Conservation (phyloP, 2,329 filamentous ascomycete genomes). For the Leptoxyphium fumago region DNA sequence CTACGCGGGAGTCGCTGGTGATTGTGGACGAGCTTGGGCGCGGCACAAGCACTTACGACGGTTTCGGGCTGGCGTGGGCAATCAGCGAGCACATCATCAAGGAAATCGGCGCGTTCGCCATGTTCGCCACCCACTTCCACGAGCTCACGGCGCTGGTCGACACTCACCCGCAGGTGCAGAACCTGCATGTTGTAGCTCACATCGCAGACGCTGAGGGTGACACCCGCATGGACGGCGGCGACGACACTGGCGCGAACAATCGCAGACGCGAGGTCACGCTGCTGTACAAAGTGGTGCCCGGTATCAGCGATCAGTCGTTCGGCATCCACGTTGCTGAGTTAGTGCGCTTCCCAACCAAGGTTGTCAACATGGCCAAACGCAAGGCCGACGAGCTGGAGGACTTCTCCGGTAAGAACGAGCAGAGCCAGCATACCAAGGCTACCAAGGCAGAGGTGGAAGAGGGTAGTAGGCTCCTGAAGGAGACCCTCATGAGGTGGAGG, state of each 20-base stretch:
- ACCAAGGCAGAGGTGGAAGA: slow-evolving; percentile 78
- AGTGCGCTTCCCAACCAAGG: slow-evolving; percentile 90
- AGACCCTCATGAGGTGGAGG: slow-evolving; percentile 75
- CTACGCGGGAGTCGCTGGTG: slow-evolving; percentile 86
- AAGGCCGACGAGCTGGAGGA: slow-evolving; percentile 98
- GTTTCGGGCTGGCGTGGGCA: slow-evolving; percentile 97
- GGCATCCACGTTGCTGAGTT: slow-evolving; percentile 97
- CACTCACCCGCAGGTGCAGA: slow-evolving; percentile 73
- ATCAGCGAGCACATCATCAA: slow-evolving; percentile 96
- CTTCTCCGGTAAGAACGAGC: slow-evolving; percentile 69
- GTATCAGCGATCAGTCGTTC: slow-evolving; percentile 93
- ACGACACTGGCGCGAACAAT: slow-evolving; percentile 21
- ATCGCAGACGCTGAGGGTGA: slow-evolving; percentile 44
- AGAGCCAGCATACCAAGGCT: slow-evolving; percentile 34
- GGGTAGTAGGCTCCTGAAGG: slow-evolving; percentile 73
- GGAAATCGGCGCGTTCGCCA: slow-evolving; percentile 83
- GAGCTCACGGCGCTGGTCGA: slow-evolving; percentile 86
- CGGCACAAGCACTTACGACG: slow-evolving; percentile 94
- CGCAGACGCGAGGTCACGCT: slow-evolving; percentile 76
- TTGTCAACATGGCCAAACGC: slow-evolving; percentile 96
- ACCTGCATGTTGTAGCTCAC: slow-evolving; percentile 91
- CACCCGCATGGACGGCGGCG: slow-evolving; percentile 18
- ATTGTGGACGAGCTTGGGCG: slow-evolving; percentile 97
- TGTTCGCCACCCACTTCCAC: slow-evolving; percentile 98
- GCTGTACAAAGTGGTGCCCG: slow-evolving; percentile 90